Evolutionary conservation across 805 yeast species (phyloP), one percentile per base, ranked within the genome.

Genomic region (Saturnispora serradocipensis): DNA sequence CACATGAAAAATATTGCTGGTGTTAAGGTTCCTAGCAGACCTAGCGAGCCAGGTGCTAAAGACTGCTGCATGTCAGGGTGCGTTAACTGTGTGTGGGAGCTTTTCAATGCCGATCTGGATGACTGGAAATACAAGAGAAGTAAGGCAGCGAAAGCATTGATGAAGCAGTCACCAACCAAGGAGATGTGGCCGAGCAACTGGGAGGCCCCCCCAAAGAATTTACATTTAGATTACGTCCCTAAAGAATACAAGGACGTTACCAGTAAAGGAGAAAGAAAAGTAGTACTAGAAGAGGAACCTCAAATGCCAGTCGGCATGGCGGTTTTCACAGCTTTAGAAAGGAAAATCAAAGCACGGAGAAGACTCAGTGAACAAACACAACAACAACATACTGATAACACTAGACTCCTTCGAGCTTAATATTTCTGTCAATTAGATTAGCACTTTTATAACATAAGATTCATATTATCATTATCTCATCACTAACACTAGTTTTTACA

Each of bases 11-110:
- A 58, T 1, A 74, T 77, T 3, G 82, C 76, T 0, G 97, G 97
- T 0, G 72, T 93, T 0, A 65, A 63, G 7, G 95, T 91, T 0
- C 96, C 97, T 3, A 80, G 77, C n/a, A 77, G 75, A 62, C 98
- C 99, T 0, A 72, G 69, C 4, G 96, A 88, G 59, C 98, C 98
- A 1, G 96, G 90, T 59, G 45, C 28, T 5, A 49, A 44, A 30
- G 89, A 91, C 66, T 91, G 99, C 66, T 91, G 99, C 67, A 89
- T 89, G 96, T 83, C 93, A 53, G 99, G 99, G 1, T 91, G 99
- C 67, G 82, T 88, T 30, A 89, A 91, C 67, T 91, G 99, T 67
- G 98, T 91, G 2, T 93, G 98, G 98, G 97, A 90, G 60, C 70
- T 87, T 50, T 91, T 80, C 64, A 83, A 85, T 57, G 97, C 91